Evolutionary conservation across 2,329 filamentous ascomycete species (phyloP), one percentile per base, ranked within the genome.

Genomic region (Biscogniauxia marginata): DNA sequence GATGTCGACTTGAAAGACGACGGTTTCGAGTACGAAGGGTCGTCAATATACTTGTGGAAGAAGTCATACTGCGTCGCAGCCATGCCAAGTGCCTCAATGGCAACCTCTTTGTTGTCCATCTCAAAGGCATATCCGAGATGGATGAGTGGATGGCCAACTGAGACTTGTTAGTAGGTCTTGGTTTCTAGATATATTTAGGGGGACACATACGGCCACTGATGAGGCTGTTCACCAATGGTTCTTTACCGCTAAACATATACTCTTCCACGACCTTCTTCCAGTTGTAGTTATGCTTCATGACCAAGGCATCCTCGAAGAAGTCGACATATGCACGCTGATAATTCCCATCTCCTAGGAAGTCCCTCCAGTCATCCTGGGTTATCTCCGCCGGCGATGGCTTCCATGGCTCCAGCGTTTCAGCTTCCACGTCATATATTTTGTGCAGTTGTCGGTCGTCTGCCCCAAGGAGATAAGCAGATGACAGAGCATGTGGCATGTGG

Each of bases 121-220:
- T 99, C 93, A 69, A 89, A 93, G 8, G 92, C 95, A 70, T 96
- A 97, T n/a, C 86, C 93, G 2, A 99, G 81, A 67, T 98, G 95
- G 56, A 98, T 95, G n/a, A 98, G 78, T 1, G 93, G 90, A 67
- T 97, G 91, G 18, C 89, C 93, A 58, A 96, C 90, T 93, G 62
- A 4, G 22, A 54, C n/a, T 22, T 50, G 62, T 76, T 52, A 77
- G 71, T 57, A 47, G 20, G 49, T 46, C 19, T 45, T 7, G 11
- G 54, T 53, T 50, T 16, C 23, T 25, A 34, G 57, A 62, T 47
- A 49, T 13, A 39, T 18, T 25, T 23, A 43, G 30, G 53, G 21
- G 44, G 19, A 52, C 25, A 76, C 89, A 55, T 83, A 95, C 91
- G 82, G 53, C 91, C 91, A 46, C 87, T 82, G 53, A 96, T 85